Evolutionary conservation across 2,329 filamentous ascomycete species (phyloP), one percentile per base, ranked within the genome.

Genomic region (Ophiocordyceps camponoti-leonardi): DNA sequence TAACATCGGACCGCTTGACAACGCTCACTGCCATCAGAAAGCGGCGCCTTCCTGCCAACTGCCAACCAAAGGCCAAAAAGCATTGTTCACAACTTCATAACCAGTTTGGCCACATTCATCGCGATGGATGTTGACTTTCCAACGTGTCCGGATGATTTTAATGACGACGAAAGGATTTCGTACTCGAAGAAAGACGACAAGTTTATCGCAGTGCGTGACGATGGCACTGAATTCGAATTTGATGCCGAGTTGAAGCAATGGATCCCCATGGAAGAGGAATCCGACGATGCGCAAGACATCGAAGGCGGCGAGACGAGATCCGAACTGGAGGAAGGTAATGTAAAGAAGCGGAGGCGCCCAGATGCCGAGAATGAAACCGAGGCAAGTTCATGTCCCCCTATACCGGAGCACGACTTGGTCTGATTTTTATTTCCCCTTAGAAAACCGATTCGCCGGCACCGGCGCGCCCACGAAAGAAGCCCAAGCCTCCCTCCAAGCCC

Each of bases 181-280:
- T 94, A 82, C 66, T 90, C 85, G n/a, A 83, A 77, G 58, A 70
- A 86, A 49, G 82, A 90, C 62, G 72, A 78, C 57, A 90, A 86
- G 59, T 90, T 81, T 66, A 76, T 92, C 45, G 77, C 92, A 8
- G 87, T 94, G 49, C 82, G 85, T 47, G 84, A 87, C 43, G 80
- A 92, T 58, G 86, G 86, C 45, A 75, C 78, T 49, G 88, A 94
- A 61, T 94, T 81, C 66, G 83, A 88, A 60, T 95, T 82, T 66
- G 80, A 93, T 61, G 64, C 73, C 44, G 71, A 69, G 44, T 64
- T 79, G 53, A 80, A 77, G 64, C 75, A 77, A 63, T 95, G 88
- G 88, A 72, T 86, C 45, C 81, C 79, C 52, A 69, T 76, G 14
- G 67, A 68, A n/a, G 67, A 72, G 26, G 44, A 42, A 19, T 31